Evolutionary conservation across 2,329 filamentous ascomycete genomes (phyloP), one percentile per base, ranked within the genome.

Genomic region (Iodosphaeria phyllophila): DNA sequence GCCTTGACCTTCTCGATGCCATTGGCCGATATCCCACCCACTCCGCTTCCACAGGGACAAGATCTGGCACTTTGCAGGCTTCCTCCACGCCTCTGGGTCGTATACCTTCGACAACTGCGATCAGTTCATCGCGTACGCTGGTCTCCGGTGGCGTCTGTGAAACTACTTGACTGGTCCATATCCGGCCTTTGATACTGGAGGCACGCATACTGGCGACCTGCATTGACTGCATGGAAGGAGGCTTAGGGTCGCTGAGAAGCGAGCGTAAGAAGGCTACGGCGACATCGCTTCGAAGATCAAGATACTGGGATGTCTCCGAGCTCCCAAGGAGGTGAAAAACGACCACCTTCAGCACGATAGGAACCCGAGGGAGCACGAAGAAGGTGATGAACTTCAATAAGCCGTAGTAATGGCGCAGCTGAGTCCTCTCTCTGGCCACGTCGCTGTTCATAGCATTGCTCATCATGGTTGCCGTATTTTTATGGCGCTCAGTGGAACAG

Each of bases 121-220:
- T 51, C 14, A 83, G 40, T 2, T 60, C 55, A 21, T 74, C 58
- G n/a, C 63, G 51, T 9, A 72, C 42, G 20, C 56, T 63, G 38
- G 41, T 59, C 43, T 55, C 65, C 29, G 64, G 54, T 0, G 73
- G 75, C 3, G 52, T 51, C 0, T 68, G 64, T 10, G 80, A 52
- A 1, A 61, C 64, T 20, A 77, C 72, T 27, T 68, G 75, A 38
- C 72, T 74, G 13, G 92, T 60, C 84, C 84, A 93, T 34, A 89
- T 69, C 22, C 64, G 66, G 4, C 82, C 82, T 42, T 79, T 83
- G 41, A 91, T 35, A n/a, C 43, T 42, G 2, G 41, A 38, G 15
- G 47, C 44, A 13, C 28, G 28, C 4, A 40, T 29, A 7, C 43
- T 41, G 32, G 44, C 35, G 18, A 39, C 39, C 47, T 93, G 86